Percentiles rank a stretch among this genome's conserved stretches.
These are phyloP conservation scores for Thelephora ganbajun DNA, from an alignment of 768 basidiomycete genomes.

Conservation along the genomic window DNA sequence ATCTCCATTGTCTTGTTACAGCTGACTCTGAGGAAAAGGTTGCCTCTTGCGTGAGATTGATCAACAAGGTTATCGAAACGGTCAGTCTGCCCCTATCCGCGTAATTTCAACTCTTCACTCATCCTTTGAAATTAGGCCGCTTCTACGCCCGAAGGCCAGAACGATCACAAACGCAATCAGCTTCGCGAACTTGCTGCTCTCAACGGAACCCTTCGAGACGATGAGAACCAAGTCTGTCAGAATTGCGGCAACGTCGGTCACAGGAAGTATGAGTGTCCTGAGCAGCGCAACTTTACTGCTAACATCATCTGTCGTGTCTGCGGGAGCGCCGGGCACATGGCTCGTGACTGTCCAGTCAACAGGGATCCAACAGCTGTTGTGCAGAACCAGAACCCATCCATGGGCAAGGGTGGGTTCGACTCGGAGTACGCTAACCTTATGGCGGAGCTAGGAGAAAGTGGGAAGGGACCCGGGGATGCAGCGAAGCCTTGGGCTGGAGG, in stretches of 20 bases:
- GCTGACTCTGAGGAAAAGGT: constrained; percentile 92
- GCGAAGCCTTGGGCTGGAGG: constrained; percentile 53
- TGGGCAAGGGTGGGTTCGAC: constrained; percentile 75
- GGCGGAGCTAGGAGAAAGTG: constrained; percentile 92
- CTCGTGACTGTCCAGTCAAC: constrained; percentile 91
- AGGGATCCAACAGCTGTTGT: constrained; percentile 65
- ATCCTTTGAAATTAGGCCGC: constrained; percentile 55
- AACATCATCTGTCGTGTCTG: constrained; percentile 99
- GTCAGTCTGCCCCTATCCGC: constrained; percentile 30
- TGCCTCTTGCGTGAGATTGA: constrained; percentile 79
- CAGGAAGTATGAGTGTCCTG: constrained; percentile 97
- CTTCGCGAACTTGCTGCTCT: constrained; percentile 93
- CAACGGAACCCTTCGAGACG: constrained; percentile 97
- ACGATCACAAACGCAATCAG: constrained; percentile 98
- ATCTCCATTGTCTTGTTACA: constrained; percentile 93
- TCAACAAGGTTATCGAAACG: constrained; percentile 96
- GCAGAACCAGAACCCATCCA: constrained; percentile 25
- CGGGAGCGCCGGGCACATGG: constrained; percentile 98
- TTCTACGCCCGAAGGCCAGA: constrained; percentile 97
- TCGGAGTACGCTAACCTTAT: constrained; percentile 95
- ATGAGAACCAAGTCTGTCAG: constrained; percentile 99
- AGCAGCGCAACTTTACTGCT: constrained; percentile 96
- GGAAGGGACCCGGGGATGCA: constrained; percentile 38
- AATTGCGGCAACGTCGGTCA: constrained; percentile 91
- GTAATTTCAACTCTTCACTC: neutral